Evolutionary conservation across 1,284 basidiomycete genomes (phyloP), one percentile per base, ranked within the genome.

Genomic region (Ceratobasidium sp.): DNA sequence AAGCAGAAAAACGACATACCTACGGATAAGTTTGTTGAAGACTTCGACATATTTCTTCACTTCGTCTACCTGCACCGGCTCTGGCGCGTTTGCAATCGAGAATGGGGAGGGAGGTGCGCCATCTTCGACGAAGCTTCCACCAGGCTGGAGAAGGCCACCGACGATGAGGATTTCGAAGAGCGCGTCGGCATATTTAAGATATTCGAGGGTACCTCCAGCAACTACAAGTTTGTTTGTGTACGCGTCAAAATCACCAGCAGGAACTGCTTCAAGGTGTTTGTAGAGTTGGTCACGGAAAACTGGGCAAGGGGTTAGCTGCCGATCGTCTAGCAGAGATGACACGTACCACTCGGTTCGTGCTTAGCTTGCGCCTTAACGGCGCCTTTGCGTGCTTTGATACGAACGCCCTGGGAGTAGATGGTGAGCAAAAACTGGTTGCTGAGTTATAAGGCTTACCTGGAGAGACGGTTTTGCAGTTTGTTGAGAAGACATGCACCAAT

Each of bases 281-380:
- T 94, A 93, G 79, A 99, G 91, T 79, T 96, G 92, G 85, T 98
- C 97, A 85, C 96, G 91, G 87, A 98, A 99, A 82, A 93, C 96
- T 97, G 59, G 47, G 56, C 56, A 63, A 4, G 63, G 63, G 66
- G 66, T 62, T 65, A 56, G 54, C 72, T 64, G 22, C 59, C 48
- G 19, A 24, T 29, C 9, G 22, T 62, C 44, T 36, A 36, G n/a
- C 17, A 6, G 8, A 15, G 50, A 22, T n/a, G 64, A 31, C 50
- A 78, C 84, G 71, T 79, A 90, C 93, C 85, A 76, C 89, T 83
- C 76, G 93, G 93, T 86, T 95, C 93, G 93, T 94, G 93, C 84
- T 94, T 95, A 80, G 93, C 93, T 60, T 92, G 90, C 59, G 93
- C 93, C 84, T 94, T 94, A 79, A 93, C 93, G 80, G 91, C 91